A percentile compares a stretch with the other conserved stretches of the same genome.
These are phyloP conservation scores for Starmerella bombicola DNA, from an alignment of 805 yeast species.

Conservation along the genomic window DNA sequence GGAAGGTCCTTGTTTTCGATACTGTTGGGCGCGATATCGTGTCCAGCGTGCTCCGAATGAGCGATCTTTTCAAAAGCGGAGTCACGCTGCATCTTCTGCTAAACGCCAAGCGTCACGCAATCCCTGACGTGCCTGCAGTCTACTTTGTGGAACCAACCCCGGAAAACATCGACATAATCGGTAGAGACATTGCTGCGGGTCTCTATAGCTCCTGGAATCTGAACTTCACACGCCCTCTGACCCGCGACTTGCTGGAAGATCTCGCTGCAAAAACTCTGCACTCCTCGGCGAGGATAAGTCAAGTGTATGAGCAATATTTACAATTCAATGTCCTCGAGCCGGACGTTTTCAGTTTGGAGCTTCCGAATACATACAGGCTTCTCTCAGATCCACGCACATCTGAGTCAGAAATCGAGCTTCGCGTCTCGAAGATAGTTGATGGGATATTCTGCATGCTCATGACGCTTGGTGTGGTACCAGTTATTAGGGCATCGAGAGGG, in stretches of 20 bases:
- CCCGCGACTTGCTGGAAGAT: constrained; percentile 70
- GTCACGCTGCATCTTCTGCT: constrained; percentile 79
- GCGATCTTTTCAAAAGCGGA: constrained; percentile 80
- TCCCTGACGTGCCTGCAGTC: constrained; percentile 89
- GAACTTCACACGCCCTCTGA: constrained; percentile 73
- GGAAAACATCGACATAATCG: constrained; percentile 56
- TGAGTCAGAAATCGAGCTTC: constrained; percentile 57
- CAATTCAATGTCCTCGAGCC: constrained; percentile 91
- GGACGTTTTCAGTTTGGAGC: constrained; percentile 67
- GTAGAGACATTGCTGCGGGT: constrained; percentile 60
- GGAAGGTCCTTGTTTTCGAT: constrained; percentile 89
- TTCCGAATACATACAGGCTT: constrained; percentile 49
- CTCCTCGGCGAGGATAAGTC: constrained; percentile 59
- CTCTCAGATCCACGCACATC: constrained; percentile 59
- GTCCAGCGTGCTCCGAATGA: constrained; percentile 84
- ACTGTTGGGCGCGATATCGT: constrained; percentile 67
- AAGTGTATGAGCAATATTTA: constrained; percentile 87
- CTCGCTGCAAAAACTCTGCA: constrained; percentile 70
- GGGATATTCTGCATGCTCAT: constrained; percentile 72
- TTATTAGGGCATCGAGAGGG: constrained; percentile 79
- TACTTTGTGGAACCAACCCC: constrained; percentile 82
- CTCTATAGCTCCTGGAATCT: constrained; percentile 69
- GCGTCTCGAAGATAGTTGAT: constrained; percentile 59
- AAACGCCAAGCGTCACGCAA: constrained; percentile 56
- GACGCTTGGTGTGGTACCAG: constrained; percentile 70